Conservation (phyloP, 2,329 filamentous ascomycete species). For the Claviceps africana region DNA sequence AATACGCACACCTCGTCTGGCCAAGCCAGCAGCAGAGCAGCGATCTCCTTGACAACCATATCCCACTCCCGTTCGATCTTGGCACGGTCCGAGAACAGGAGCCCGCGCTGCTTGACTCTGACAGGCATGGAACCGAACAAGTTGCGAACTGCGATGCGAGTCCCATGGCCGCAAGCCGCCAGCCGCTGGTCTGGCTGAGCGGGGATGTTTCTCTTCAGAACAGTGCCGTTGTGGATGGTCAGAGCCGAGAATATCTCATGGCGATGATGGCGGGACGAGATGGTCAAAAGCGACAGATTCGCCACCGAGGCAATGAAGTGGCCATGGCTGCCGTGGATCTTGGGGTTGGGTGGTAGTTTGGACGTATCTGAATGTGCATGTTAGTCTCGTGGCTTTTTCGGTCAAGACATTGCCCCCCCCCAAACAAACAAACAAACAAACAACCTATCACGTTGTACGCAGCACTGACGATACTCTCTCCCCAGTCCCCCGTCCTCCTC, state of each 20-base stretch:
- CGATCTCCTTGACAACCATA: constrained; percentile 41
- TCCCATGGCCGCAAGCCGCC: constrained; percentile 49
- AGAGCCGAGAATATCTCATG: constrained; percentile 51
- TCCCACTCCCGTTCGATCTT: constrained; percentile 51
- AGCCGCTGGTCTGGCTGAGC: constrained; percentile 44
- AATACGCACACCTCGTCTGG: constrained; percentile 39
- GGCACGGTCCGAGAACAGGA: constrained; percentile 34
- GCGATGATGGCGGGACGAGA: constrained; percentile 56
- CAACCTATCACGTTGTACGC: neutral
- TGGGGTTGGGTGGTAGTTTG: constrained; percentile 38
- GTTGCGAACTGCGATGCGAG: constrained; percentile 60
- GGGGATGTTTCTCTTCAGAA: constrained; percentile 50
- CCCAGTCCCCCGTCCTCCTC: constrained; percentile 53
- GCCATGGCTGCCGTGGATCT: constrained; percentile 53
- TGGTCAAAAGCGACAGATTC: constrained; percentile 58
- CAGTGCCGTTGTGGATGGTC: constrained; percentile 53
- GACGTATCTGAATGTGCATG: constrained; percentile 53
- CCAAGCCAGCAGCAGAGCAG: constrained; percentile 60
- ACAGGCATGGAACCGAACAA: constrained; percentile 87
- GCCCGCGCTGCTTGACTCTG: constrained; percentile 64
- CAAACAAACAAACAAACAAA: too few species aligned
- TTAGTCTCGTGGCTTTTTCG: neutral
- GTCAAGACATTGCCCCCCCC: neutral
- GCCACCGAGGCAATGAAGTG: constrained; percentile 66
- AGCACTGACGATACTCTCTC: constrained; percentile 52